Base-by-base conservation (phyloP, 768 basidiomycete species). In the Rhodotorula taiwanensis region DNA sequence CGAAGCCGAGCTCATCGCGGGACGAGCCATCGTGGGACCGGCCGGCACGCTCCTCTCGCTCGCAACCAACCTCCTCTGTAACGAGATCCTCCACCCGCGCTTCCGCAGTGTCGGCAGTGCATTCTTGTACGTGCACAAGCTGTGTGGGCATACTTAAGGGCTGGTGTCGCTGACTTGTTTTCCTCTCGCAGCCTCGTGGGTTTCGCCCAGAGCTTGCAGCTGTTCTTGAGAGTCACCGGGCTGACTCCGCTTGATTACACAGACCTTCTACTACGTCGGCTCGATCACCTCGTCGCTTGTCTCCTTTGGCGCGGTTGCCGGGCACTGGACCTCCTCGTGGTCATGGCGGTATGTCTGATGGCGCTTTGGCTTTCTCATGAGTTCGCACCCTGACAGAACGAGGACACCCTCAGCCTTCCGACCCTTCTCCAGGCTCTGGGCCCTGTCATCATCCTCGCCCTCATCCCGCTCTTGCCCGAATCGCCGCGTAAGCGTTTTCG, bases 401-500 rank as follows among this genome's bases (percentile, higher is more conserved):
- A 13, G 20, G 8, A 16, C 36, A 16, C 6, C 18, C 27, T n/a
- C 27, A 34, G 91, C 71, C 79, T 88, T 55, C 88, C 88, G 25
- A 88, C 87, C 21, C 74, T 82, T 36, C 78, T 88, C 25, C 87
- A 56, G 77, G 84, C 77, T 55, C 72, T 85, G 48, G 87, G 87
- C 5, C 83, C 88, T 5, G 60, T 86, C 61, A 58, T 85, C 52
- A 87, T 90, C 74, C 73, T 91, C 31, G 15, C 27, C 41, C 55
- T 55, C 13, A 4, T 33, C 15, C 47, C 52, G 21, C 84, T 87
- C 75, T 80, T 78, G 15, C 89, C 89, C 41, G 90, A 93, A 75
- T 87, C 86, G 1, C 91, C 91, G 51, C 84, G 89, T 81, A 23
- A 31, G 55, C 23, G 10, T 9, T 39, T 16, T 10, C n/a, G 20